Percentiles rank a stretch among this genome's conserved stretches.
phyloP scores from a whole-genome alignment of 768 basidiomycete species.

The Suillus hirtellus region DNA sequence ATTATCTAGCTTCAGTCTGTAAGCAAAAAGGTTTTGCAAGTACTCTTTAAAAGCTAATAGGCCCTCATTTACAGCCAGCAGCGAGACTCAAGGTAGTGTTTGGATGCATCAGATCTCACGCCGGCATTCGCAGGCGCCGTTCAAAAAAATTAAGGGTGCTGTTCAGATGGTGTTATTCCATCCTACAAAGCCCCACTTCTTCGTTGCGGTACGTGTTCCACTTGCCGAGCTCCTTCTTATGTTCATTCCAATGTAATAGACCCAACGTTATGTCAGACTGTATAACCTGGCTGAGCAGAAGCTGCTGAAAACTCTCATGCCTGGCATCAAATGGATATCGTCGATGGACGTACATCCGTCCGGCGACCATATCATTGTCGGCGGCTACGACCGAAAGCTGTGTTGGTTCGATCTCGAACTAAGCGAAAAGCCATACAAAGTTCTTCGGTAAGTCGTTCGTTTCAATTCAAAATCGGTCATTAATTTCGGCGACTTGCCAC shows the following conservation, averaged over 20 bases:
- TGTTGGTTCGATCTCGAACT: constrained; percentile 99
- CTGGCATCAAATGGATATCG: constrained; percentile 98
- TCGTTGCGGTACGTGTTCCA: constrained; percentile 78
- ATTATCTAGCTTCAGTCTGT: constrained; percentile 96
- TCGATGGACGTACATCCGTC: constrained; percentile 96
- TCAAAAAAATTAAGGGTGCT: constrained; percentile 90
- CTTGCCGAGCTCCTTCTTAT: constrained; percentile 15
- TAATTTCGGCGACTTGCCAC: constrained; percentile 14
- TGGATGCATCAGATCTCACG: constrained; percentile 96
- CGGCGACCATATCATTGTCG: constrained; percentile 95
- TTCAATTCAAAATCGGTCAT: constrained; percentile 8
- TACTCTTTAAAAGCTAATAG: constrained; percentile 8
- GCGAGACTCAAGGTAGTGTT: constrained; percentile 76
- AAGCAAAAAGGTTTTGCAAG: constrained; percentile 37
- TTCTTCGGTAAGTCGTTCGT: constrained; percentile 64
- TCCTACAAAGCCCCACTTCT: constrained; percentile 92
- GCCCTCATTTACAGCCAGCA: constrained; percentile 45
- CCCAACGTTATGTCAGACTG: constrained; percentile 92
- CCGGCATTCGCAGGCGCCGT: constrained; percentile 95
- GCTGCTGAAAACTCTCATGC: constrained; percentile 87
- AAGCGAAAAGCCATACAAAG: constrained; percentile 95
- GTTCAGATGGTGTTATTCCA: constrained; percentile 95
- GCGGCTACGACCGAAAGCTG: constrained; percentile 95
- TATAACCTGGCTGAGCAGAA: constrained; percentile 96
- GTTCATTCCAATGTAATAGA: constrained; percentile 48